A percentile compares a stretch with the other conserved stretches of the same genome.
phyloP scores from a whole-genome alignment of 2,329 filamentous ascomycete species.

The Trichoderma arundinaceum region DNA sequence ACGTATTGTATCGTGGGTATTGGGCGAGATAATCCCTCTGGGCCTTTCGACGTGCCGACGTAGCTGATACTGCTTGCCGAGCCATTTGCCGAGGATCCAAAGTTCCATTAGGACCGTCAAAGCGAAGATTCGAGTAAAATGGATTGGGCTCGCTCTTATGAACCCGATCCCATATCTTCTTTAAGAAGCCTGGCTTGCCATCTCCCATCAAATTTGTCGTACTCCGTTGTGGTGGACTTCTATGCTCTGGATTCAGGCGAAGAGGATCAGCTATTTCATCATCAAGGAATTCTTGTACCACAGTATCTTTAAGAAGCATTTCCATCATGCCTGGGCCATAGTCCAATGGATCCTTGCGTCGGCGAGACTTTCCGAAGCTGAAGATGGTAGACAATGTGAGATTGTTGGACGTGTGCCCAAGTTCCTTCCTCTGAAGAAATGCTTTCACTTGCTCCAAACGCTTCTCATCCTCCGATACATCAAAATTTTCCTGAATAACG shows the following conservation, averaged over 20 bases:
- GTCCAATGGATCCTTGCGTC: conserved; percentile 81
- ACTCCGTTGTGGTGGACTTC: conserved; percentile 42
- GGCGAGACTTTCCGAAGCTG: conserved; percentile 62
- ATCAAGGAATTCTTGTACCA: conserved; percentile 92
- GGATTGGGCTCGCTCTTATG: conserved; percentile 83
- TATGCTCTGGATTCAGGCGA: conserved; percentile 42
- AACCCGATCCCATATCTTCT: conserved; percentile 66
- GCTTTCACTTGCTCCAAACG: conserved; percentile 94
- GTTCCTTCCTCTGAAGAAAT: conserved; percentile 88
- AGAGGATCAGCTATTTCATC: conserved; percentile 59
- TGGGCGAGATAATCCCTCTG: conserved; percentile 88
- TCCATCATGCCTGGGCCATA: conserved; percentile 92
- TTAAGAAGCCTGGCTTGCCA: conserved; percentile 63
- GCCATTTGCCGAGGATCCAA: conserved; percentile 88
- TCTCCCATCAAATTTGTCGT: conserved; percentile 48
- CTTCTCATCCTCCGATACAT: conserved; percentile 98
- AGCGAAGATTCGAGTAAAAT: conserved; percentile 79
- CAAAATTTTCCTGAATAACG: conserved; percentile 99
- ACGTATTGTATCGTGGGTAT: conserved; percentile 90
- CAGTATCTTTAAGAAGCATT: conserved; percentile 94
- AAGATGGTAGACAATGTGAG: conserved; percentile 77
- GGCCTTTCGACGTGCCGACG: conserved; percentile 80
- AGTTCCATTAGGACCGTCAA: conserved; percentile 76
- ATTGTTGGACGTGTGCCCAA: conserved; percentile 74
- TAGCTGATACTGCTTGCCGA: conserved; percentile 83